Evolutionary conservation across 2,329 filamentous ascomycete species (phyloP).

Genomic region (Aspergillus viridinutans): DNA sequence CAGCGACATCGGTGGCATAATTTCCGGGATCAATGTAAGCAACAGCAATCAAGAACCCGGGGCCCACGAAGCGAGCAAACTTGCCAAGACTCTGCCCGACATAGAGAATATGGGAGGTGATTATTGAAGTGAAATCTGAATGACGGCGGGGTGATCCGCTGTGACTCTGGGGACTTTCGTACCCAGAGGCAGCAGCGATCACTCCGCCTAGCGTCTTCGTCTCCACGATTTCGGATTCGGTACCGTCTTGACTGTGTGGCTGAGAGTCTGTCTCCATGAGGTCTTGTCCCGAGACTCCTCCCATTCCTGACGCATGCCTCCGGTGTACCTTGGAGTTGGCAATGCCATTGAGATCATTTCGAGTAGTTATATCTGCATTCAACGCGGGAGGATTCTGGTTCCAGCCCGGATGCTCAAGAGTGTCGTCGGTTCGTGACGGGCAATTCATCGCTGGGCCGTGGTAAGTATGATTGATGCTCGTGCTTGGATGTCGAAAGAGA

Average conservation of each 20-base stretch:
- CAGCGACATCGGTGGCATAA: constrained; percentile 48
- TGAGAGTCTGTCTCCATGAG: constrained; percentile 19
- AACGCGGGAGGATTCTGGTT: constrained; percentile 60
- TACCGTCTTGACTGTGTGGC: constrained; percentile 17
- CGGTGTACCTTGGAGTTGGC: constrained; percentile 54
- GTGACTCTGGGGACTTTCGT: constrained; percentile 25
- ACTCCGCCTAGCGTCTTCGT: constrained; percentile 25
- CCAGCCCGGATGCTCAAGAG: constrained; percentile 49
- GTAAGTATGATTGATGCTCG: neutral
- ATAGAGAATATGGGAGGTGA: constrained; percentile 12
- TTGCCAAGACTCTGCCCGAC: constrained; percentile 33
- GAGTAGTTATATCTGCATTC: constrained; percentile 58
- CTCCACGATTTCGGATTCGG: constrained; percentile 17
- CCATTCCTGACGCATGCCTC: constrained; percentile 27
- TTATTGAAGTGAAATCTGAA: constrained; percentile 12
- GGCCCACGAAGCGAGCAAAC: constrained; percentile 44
- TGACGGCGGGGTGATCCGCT: constrained; percentile 31
- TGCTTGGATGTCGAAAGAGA: neutral
- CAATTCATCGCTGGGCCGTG: constrained; percentile 53
- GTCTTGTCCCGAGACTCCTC: constrained; percentile 19
- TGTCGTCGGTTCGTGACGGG: constrained; percentile 58
- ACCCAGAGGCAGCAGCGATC: constrained; percentile 24
- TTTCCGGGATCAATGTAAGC: constrained; percentile 50
- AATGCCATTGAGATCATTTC: constrained; percentile 58
- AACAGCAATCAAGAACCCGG: constrained; percentile 47